phyloP scores from a whole-genome alignment of 2,329 filamentous ascomycete species.

The Colletotrichum cuscutae region DNA sequence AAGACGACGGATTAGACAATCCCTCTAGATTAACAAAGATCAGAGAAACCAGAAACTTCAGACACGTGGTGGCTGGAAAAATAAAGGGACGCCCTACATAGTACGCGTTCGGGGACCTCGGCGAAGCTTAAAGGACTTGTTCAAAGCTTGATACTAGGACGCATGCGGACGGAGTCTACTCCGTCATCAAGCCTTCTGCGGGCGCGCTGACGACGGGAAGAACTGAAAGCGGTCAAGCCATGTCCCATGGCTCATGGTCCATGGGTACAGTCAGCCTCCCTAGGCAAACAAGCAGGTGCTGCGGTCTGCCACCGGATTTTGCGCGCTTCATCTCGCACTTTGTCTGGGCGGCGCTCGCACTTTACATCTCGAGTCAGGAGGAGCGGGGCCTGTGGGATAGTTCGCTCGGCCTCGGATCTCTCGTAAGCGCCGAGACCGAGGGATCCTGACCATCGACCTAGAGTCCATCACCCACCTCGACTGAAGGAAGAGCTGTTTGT shows the following conservation, averaged over 20 bases:
- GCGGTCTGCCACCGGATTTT: too few species aligned
- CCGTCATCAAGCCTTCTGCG: neutral
- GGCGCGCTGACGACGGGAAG: neutral
- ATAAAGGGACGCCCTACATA: neutral
- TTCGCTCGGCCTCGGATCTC: conserved; percentile 5
- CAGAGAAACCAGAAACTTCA: neutral
- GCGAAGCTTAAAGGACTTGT: neutral
- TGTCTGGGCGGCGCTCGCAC: neutral
- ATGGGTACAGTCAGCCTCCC: too few species aligned
- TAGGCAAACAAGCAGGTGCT: neutral
- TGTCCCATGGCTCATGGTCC: too few species aligned
- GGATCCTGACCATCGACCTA: conserved; percentile 3
- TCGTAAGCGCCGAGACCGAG: conserved; percentile 4
- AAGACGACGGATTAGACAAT: neutral
- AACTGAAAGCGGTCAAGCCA: neutral
- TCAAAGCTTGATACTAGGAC: neutral
- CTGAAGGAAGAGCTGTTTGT: neutral
- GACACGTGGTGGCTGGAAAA: conserved; percentile 5
- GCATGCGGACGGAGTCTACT: conserved; percentile 5
- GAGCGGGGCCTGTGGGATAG: neutral
- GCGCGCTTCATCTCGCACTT: too few species aligned
- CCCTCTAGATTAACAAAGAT: neutral
- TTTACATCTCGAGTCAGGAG: neutral
- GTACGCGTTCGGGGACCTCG: conserved; percentile 8
- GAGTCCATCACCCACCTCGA: neutral